Conservation (phyloP, 164 flowering plant genomes). For the Buxus sempervirens region DNA sequence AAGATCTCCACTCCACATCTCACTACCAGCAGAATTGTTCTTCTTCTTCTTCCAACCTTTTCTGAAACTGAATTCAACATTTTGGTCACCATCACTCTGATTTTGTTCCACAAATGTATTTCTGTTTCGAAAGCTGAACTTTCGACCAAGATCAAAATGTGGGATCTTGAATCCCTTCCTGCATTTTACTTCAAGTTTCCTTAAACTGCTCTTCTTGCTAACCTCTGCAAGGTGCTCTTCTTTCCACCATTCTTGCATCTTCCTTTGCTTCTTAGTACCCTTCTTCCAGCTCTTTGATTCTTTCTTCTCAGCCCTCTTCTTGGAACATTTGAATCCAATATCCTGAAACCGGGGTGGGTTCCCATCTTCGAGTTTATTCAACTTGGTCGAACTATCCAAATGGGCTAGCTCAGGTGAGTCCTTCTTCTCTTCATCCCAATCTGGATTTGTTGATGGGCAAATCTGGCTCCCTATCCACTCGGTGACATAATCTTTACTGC, state of each 20-base stretch:
- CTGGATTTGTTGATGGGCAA: slow-evolving; percentile 49
- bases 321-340: slow-evolving; percentile 16
- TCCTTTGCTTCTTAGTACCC: slow-evolving; percentile 47
- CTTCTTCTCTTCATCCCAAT: slow-evolving; percentile 66
- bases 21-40: slow-evolving; percentile 52
- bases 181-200: slow-evolving; percentile 42
- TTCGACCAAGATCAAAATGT: slow-evolving; percentile 44
- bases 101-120: slow-evolving; percentile 27
- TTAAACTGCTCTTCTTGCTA: slow-evolving; percentile 50
- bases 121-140: slow-evolving; percentile 31
- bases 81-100: slow-evolving; percentile 22
- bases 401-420: slow-evolving; percentile 28
- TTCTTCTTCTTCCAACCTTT: slow-evolving; percentile 68
- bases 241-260: slow-evolving; percentile 99
- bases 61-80: slow-evolving; percentile 74
- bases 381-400: slow-evolving; percentile 19
- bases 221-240: slow-evolving; percentile 77
- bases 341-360: slow-evolving; percentile 25
- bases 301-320: slow-evolving; percentile 30
- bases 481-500: slow-evolving; percentile 89
- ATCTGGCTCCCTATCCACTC: slow-evolving; percentile 99
- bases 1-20: slow-evolving; percentile 90
- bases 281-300: slow-evolving; percentile 29
- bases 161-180: slow-evolving; percentile 50
- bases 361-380: slow-evolving; percentile 32